Conservation (phyloP, 495 filamentous ascomycete genomes). For the Hyaloscypha variabilis region DNA sequence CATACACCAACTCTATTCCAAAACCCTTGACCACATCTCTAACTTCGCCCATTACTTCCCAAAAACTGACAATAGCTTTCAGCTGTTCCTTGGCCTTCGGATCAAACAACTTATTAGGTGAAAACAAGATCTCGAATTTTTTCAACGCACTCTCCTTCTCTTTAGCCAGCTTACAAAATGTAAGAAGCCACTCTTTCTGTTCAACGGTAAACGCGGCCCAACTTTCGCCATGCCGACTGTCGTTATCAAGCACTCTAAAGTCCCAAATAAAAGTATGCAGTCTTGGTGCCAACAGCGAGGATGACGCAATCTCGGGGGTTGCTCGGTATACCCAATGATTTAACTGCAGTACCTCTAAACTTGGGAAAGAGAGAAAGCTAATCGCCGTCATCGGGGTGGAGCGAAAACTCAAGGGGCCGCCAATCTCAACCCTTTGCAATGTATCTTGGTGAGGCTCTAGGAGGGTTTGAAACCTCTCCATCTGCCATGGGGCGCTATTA, state of each 20-base stretch:
- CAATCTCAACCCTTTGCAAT: background rate
- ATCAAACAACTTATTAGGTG: background rate
- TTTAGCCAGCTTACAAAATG: background rate
- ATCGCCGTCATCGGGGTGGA: background rate
- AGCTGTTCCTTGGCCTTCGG: background rate
- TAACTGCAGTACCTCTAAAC: background rate
- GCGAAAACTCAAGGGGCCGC: no score
- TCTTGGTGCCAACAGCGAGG: background rate
- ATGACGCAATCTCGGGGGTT: background rate
- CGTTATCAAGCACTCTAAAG: slow-evolving; percentile 5
- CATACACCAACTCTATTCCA: slow-evolving; percentile 5
- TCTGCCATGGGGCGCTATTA: background rate
- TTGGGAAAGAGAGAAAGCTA: background rate
- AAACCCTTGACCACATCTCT: background rate
- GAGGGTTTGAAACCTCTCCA: background rate
- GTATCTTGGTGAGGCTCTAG: background rate
- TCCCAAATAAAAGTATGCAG: slow-evolving; percentile 12
- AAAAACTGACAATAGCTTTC: background rate
- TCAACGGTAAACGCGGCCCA: background rate
- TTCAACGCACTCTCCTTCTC: background rate
- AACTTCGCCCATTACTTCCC: slow-evolving; percentile 6
- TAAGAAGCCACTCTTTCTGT: slow-evolving; percentile 7
- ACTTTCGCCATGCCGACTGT: slow-evolving; percentile 1
- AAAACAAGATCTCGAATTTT: slow-evolving; percentile 5
- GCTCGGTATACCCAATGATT: background rate